Evolutionary conservation across 2,329 filamentous ascomycete genomes (phyloP), one percentile per base, ranked within the genome.

Genomic region (Chalaropsis ovoidea): DNA sequence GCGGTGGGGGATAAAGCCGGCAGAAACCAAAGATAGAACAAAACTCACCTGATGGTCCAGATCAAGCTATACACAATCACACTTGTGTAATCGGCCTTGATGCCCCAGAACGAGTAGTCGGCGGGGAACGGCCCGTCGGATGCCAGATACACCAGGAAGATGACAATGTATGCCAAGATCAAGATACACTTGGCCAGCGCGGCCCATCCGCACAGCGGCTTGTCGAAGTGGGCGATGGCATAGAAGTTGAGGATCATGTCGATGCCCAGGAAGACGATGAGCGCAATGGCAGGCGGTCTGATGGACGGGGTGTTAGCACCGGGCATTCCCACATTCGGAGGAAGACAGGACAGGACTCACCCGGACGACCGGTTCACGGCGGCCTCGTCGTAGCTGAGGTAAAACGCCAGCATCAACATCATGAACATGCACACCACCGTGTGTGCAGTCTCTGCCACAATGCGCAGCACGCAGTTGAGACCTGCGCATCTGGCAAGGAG

Each of bases 191-290:
- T 73, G 11, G 72, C 61, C 6, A 73, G 42, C 2, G 77, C 69
- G n/a, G 72, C 70, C 70, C 73, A 73, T 39, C 70, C 71, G 7
- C 71, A 70, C 72, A 74, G 75, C 8, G 70, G 70, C 45, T 67
- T 70, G 62, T 73, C 70, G 52, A 72, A 69, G 58, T 72, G 70
- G 15, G 71, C 69, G 35, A 77, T 72, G 27, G 73, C 73, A 65
- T 72, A 68, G 49, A 75, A 68, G 68, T 77, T 75, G 64, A 78
- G 72, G 19, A 72, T 64, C n/a, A 73, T 69, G 67, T 78, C 76
- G 35, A 71, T 47, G 35, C 66, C 67, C 7, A 76, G 70, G n/a
- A 76, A 67, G 7, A 69, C 62, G 6, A 75, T 69, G 11, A 77
- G 69, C 8, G 72, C 67, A 7, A 74, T 67, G 22, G 74, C 74